phyloP scores from a whole-genome alignment of 352 stramenopile species.

The Pythium oligandrum region DNA sequence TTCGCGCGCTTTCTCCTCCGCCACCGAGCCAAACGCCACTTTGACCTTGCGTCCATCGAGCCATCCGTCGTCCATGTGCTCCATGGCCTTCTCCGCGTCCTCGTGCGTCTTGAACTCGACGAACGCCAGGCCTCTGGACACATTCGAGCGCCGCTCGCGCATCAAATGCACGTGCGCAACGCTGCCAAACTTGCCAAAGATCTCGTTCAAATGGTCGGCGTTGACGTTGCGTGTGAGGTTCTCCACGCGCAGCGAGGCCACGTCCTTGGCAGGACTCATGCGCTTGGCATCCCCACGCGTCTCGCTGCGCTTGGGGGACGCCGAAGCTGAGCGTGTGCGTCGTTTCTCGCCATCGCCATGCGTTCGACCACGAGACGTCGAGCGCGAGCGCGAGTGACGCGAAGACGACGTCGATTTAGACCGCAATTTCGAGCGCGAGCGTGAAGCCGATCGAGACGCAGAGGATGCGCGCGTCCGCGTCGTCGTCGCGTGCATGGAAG shows the following conservation, averaged over 20 bases:
- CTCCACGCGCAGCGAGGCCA: slow-evolving; percentile 55
- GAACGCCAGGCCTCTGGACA: slow-evolving; percentile 35
- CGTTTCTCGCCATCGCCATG: slow-evolving; percentile 3
- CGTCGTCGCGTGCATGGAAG: background rate
- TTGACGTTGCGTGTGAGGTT: slow-evolving; percentile 86
- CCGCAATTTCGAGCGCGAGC: slow-evolving; percentile 7
- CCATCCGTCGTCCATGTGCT: slow-evolving; percentile 84
- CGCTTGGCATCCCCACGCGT: background rate
- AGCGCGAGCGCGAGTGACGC: slow-evolving; percentile 8
- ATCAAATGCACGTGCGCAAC: slow-evolving; percentile 56
- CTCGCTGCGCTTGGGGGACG: background rate
- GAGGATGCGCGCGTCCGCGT: background rate
- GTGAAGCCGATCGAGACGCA: background rate
- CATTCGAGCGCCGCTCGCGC: slow-evolving; percentile 17
- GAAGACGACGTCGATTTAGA: slow-evolving; percentile 9
- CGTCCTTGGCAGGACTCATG: slow-evolving; percentile 18
- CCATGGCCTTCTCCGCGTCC: slow-evolving; percentile 52
- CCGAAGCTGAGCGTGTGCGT: background rate
- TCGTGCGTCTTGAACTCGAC: slow-evolving; percentile 46
- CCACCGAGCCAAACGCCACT: slow-evolving; percentile 30
- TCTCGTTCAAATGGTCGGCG: slow-evolving; percentile 74
- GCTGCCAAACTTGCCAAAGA: slow-evolving; percentile 83
- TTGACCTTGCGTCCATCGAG: slow-evolving; percentile 75
- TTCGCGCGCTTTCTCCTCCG: slow-evolving; percentile 3
- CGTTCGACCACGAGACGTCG: slow-evolving; percentile 6